Percentiles rank a stretch among this genome's conserved stretches.
These are phyloP conservation scores for Cryptococcus sp. DNA, from an alignment of 1,284 basidiomycete genomes.

Conservation along the genomic window DNA sequence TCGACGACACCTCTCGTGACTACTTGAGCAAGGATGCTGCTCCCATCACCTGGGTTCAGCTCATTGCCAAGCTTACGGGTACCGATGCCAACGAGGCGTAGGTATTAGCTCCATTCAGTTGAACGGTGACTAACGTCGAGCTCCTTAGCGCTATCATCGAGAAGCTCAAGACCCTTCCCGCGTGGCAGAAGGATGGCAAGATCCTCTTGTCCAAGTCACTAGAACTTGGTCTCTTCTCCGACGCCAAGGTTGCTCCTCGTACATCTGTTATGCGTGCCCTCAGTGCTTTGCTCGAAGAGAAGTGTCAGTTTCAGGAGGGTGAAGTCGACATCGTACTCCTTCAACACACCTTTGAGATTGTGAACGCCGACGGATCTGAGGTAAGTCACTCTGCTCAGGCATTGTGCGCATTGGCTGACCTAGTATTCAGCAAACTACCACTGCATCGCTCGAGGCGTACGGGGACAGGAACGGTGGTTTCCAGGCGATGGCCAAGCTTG, in stretches of 20 bases:
- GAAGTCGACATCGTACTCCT: slow-evolving; percentile 97
- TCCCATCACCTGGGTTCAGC: slow-evolving; percentile 73
- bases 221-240: slow-evolving; percentile 92
- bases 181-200: slow-evolving; percentile 68
- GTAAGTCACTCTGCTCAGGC: slow-evolving; percentile 52
- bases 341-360: slow-evolving; percentile 93
- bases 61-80: slow-evolving; percentile 76
- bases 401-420: slow-evolving; percentile 9
- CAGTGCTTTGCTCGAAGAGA: slow-evolving; percentile 82
- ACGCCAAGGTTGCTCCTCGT: slow-evolving; percentile 62
- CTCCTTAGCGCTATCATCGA: slow-evolving; percentile 62
- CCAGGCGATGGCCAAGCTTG: slow-evolving; percentile 90
- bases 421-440: slow-evolving; percentile 71
- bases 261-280: slow-evolving; percentile 92
- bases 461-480: slow-evolving; percentile 75
- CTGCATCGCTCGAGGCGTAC: slow-evolving; percentile 89
- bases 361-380: slow-evolving; percentile 76
- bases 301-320: slow-evolving; percentile 88
- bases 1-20: slow-evolving; percentile 73
- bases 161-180: slow-evolving; percentile 68
- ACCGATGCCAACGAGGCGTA: slow-evolving; percentile 72
- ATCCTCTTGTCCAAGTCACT: slow-evolving; percentile 84
- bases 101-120: slow-evolving; percentile 28
- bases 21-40: slow-evolving; percentile 67
- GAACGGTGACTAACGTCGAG: not conserved